Conservation (phyloP, 345 rosid genomes). For the Raphanus raphanistrum region DNA sequence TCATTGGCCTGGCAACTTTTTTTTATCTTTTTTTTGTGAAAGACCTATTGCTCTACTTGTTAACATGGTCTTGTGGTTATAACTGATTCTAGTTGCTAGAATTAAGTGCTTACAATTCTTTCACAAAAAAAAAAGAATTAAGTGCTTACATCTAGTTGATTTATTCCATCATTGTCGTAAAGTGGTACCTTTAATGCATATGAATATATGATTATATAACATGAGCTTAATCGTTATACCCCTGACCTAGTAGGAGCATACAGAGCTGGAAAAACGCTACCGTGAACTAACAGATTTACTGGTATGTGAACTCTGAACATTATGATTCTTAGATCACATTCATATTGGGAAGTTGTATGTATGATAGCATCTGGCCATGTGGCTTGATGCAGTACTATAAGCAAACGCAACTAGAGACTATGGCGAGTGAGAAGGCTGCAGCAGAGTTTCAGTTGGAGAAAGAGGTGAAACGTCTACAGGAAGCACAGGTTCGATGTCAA, state of each 20-base stretch:
- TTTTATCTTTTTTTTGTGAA: constrained; percentile 8
- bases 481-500: constrained; percentile 64
- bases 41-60: neutral
- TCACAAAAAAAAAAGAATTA: too few relatives aligned
- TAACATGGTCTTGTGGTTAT: constrained; percentile 4
- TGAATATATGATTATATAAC: neutral
- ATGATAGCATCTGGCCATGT: constrained; percentile 18
- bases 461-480: constrained; percentile 81
- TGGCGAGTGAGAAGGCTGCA: constrained; percentile 98
- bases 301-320: constrained; percentile 50
- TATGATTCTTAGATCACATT: constrained; percentile 10
- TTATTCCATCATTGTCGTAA: neutral
- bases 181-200: constrained; percentile 15
- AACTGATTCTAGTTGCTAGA: neutral
- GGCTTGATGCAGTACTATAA: constrained; percentile 72
- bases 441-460: constrained; percentile 98
- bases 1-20: neutral
- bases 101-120: neutral
- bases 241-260: constrained; percentile 73
- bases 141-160: constrained; percentile 1
- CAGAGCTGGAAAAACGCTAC: constrained; percentile 96
- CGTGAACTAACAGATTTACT: constrained; percentile 95
- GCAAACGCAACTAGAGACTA: constrained; percentile 97
- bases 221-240: constrained; percentile 37
- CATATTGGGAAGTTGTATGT: constrained; percentile 2